phyloP scores from a whole-genome alignment of 192 early-diverging fungal species.

The Backusella tuberculispora region DNA sequence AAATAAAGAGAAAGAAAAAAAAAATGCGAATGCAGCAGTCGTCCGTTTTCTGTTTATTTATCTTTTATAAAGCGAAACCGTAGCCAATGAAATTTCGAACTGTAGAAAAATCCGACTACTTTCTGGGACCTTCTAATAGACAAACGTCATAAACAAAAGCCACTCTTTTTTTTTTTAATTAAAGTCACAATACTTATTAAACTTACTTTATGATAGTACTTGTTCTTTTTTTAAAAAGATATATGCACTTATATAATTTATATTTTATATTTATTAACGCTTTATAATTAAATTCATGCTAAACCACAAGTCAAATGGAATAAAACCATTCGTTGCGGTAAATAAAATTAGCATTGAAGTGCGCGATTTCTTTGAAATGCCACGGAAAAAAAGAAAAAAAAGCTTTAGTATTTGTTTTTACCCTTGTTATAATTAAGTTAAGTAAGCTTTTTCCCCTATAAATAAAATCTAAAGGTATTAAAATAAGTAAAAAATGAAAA shows the following conservation, averaged over 20 bases:
- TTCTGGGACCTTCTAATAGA: slow-evolving; percentile 4
- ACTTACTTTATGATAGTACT: neutral
- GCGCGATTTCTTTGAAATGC: no score
- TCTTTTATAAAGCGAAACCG: neutral
- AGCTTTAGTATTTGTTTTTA: no score
- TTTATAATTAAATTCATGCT: neutral
- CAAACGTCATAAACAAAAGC: slow-evolving; percentile 10
- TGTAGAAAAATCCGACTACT: neutral
- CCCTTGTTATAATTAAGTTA: no score
- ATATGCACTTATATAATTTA: no score
- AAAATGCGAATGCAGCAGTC: neutral
- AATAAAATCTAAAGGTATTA: no score
- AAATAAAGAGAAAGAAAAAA: neutral
- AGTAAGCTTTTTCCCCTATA: no score
- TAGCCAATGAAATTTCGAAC: neutral
- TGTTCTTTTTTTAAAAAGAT: no score
- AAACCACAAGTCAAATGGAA: neutral
- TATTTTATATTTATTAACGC: no score
- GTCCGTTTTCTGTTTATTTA: neutral
- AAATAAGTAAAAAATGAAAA: no score
- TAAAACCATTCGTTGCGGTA: slow-evolving; percentile 14
- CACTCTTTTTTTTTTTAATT: neutral
- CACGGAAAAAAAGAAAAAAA: no score
- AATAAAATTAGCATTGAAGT: neutral
- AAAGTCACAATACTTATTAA: neutral